These are phyloP conservation scores for Arthonia radiata DNA, from an alignment of 495 filamentous ascomycete species.

Conservation along the genomic window DNA sequence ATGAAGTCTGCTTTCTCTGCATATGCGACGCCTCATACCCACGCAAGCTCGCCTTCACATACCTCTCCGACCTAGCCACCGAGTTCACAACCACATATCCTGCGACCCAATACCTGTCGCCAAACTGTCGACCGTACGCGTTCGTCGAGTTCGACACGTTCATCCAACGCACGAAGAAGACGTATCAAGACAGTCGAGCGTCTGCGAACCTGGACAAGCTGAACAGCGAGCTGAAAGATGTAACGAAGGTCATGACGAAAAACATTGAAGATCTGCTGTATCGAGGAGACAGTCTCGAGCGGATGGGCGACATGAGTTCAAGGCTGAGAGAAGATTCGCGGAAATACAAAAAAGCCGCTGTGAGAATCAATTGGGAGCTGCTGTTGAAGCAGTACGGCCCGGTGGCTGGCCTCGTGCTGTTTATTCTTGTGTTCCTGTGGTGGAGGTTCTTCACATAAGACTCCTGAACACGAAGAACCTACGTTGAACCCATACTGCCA, in stretches of 20 bases:
- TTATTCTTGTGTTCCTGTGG: slow-evolving; percentile 69
- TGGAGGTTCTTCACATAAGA: slow-evolving; percentile 65
- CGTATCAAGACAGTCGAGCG: slow-evolving; percentile 82
- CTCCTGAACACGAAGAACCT: no score
- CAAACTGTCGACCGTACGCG: slow-evolving; percentile 67
- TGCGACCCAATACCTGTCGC: slow-evolving; percentile 39
- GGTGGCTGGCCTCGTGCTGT: slow-evolving; percentile 48
- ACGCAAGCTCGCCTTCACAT: slow-evolving; percentile 95
- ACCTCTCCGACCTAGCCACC: slow-evolving; percentile 66
- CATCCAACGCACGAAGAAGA: slow-evolving; percentile 75
- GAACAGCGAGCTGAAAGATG: slow-evolving; percentile 89
- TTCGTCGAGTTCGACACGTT: slow-evolving; percentile 97
- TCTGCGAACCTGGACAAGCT: slow-evolving; percentile 66
- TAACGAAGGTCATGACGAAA: slow-evolving; percentile 98
- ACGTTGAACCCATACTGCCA: no score
- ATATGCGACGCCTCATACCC: slow-evolving; percentile 87
- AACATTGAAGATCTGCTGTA: slow-evolving; percentile 98
- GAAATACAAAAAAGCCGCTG: slow-evolving; percentile 80
- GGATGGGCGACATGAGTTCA: slow-evolving; percentile 86
- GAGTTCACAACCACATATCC: slow-evolving; percentile 84
- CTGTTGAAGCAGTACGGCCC: slow-evolving; percentile 93
- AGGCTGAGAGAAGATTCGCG: slow-evolving; percentile 72
- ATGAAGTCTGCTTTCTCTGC: slow-evolving; percentile 68
- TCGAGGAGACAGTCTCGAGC: slow-evolving; percentile 76
- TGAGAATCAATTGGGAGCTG: slow-evolving; percentile 95